These are phyloP conservation scores for Verbascum thapsus DNA, from an alignment of 257 asterid species.

Conservation along the genomic window DNA sequence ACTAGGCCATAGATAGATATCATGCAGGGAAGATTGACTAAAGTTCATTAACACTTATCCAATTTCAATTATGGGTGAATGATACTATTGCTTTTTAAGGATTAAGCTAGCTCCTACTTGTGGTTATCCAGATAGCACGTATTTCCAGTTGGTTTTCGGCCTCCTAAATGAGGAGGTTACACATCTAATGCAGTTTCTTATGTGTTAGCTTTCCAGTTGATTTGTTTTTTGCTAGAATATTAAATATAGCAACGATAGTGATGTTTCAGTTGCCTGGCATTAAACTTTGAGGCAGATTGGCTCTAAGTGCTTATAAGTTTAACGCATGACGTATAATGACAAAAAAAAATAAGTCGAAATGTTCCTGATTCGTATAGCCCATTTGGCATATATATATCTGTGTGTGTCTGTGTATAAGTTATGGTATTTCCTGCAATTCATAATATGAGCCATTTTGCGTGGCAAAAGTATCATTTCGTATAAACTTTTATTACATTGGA, in stretches of 20 bases:
- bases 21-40: constrained; percentile 11
- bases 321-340: background rate
- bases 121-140: too few relatives aligned
- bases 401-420: too few relatives aligned
- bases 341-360: constrained; percentile 5
- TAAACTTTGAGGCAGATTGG: background rate
- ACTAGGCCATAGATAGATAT: background rate
- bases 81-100: too few relatives aligned
- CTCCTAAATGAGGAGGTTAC: background rate
- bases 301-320: background rate
- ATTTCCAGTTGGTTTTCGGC: too few relatives aligned
- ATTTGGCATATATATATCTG: background rate
- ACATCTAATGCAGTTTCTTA: background rate
- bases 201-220: too few relatives aligned
- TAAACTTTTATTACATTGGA: background rate
- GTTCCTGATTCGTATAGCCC: background rate
- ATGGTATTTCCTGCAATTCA: constrained; percentile 1
- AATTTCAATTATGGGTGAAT: too few relatives aligned
- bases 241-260: background rate
- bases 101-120: too few relatives aligned
- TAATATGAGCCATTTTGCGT: background rate
- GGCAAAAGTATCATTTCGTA: too few relatives aligned
- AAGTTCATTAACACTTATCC: too few relatives aligned
- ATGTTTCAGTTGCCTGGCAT: background rate
- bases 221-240: background rate